Evolutionary conservation across 257 asterid genomes (phyloP).

Genomic region (Nicotiana sylvestris): DNA sequence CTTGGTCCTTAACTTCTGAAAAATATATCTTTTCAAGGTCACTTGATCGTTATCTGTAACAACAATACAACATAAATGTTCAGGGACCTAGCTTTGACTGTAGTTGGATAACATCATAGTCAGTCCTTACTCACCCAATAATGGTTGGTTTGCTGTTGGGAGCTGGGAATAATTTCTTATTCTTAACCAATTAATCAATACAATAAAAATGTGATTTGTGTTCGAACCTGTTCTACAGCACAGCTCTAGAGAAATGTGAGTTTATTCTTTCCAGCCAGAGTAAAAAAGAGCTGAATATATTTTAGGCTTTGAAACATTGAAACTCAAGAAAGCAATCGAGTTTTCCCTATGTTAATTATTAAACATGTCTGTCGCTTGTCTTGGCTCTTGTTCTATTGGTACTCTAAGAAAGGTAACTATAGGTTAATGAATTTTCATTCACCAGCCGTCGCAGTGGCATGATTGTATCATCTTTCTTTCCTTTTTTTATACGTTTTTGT

Average conservation of each 20-base stretch:
- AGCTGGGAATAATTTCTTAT: not conserved
- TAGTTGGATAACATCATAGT: not conserved
- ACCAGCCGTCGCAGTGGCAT: not conserved
- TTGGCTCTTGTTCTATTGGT: not conserved
- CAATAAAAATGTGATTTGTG: not conserved
- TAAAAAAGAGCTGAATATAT: not conserved
- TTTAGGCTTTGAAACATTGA: not conserved
- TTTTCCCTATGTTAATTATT: not conserved
- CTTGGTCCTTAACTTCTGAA: not conserved
- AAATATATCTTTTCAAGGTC: not conserved
- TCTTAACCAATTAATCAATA: not conserved
- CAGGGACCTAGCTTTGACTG: not conserved
- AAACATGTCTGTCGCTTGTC: not conserved
- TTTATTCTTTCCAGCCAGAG: not conserved
- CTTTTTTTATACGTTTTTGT: not conserved
- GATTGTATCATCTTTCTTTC: not conserved
- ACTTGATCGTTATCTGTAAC: not conserved
- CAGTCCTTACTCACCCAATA: not conserved
- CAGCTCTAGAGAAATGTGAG: not conserved
- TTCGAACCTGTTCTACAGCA: not conserved
- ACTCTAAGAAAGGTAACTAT: not conserved
- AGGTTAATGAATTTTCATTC: not conserved
- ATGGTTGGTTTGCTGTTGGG: not conserved
- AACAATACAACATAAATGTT: not conserved
- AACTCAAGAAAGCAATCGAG: not conserved